A percentile compares a stretch with the other conserved stretches of the same genome.
These are phyloP conservation scores for Phellopilus nigrolimitatus DNA, from an alignment of 1,284 basidiomycete genomes.

Conservation along the genomic window DNA sequence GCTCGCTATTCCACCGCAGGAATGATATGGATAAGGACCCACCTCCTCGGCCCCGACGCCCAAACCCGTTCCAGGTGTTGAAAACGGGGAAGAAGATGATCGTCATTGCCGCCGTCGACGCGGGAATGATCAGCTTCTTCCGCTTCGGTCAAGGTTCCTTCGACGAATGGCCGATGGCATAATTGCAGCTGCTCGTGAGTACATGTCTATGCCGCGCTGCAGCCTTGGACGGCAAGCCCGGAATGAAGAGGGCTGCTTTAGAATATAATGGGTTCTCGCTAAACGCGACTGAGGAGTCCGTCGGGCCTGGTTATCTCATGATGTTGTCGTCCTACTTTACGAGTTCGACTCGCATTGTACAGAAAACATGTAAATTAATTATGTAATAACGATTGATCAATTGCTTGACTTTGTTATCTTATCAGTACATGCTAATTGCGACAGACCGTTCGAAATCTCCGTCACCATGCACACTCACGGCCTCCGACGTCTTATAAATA, in stretches of 20 bases:
- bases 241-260: neutral
- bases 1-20: neutral
- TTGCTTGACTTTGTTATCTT: too few species aligned
- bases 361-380: too few species aligned
- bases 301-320: too few species aligned
- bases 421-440: too few species aligned
- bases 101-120: slow-evolving; percentile 87
- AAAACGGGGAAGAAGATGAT: slow-evolving; percentile 84
- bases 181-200: neutral
- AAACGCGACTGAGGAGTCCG: too few species aligned
- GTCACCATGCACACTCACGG: neutral
- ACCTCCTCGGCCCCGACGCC: slow-evolving; percentile 27
- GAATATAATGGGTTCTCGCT: neutral
- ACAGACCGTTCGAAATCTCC: neutral
- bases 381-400: too few species aligned
- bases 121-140: slow-evolving; percentile 86
- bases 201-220: neutral
- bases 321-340: too few species aligned
- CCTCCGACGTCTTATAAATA: neutral
- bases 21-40: neutral
- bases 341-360: too few species aligned
- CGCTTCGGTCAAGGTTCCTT: slow-evolving; percentile 87
- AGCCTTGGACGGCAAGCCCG: neutral
- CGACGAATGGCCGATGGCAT: slow-evolving; percentile 69
- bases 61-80: slow-evolving; percentile 70